A percentile compares a stretch with the other conserved stretches of the same genome.
phyloP scores from a whole-genome alignment of 2,329 filamentous ascomycete genomes.

The Colletotrichum filicis region DNA sequence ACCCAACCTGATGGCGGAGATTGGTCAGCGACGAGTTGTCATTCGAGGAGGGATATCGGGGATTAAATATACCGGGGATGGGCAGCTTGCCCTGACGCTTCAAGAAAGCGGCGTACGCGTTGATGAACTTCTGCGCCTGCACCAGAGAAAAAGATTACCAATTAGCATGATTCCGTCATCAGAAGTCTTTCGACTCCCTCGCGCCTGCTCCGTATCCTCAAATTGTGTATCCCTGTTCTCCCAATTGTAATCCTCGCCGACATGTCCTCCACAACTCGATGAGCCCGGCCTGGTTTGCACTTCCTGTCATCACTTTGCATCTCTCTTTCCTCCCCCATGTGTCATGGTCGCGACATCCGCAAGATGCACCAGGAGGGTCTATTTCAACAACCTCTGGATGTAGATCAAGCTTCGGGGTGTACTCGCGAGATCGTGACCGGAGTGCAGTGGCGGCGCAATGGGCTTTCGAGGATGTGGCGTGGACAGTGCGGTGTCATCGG shows the following conservation, averaged over 20 bases:
- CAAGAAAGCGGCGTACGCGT: conserved; percentile 87
- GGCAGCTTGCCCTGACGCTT: conserved; percentile 95
- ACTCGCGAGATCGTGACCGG: background rate
- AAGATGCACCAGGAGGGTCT: conserved; percentile 23
- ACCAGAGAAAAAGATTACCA: conserved; percentile 54
- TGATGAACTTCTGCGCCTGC: conserved; percentile 90
- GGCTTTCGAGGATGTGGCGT: background rate
- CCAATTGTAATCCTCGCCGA: background rate
- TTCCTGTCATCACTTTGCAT: background rate
- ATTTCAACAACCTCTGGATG: conserved; percentile 38
- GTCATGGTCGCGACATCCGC: conserved; percentile 10
- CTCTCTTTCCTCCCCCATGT: background rate
- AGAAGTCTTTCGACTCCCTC: conserved; percentile 80
- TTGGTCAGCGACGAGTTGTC: conserved; percentile 33
- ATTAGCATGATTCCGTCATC: conserved; percentile 81
- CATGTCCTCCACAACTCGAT: conserved; percentile 13
- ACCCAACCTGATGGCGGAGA: conserved; percentile 81
- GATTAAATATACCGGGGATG: conserved; percentile 77
- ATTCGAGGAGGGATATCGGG: background rate
- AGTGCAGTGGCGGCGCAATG: background rate
- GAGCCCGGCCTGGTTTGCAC: conserved; percentile 36
- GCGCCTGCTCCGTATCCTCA: conserved; percentile 67
- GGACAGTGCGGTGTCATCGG: conserved; percentile 26
- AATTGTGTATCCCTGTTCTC: conserved; percentile 31
- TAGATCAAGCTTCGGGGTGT: background rate